Evolutionary conservation across 331 rosid species (phyloP), one percentile per base, ranked within the genome.

Genomic region (Malus hybrid): DNA sequence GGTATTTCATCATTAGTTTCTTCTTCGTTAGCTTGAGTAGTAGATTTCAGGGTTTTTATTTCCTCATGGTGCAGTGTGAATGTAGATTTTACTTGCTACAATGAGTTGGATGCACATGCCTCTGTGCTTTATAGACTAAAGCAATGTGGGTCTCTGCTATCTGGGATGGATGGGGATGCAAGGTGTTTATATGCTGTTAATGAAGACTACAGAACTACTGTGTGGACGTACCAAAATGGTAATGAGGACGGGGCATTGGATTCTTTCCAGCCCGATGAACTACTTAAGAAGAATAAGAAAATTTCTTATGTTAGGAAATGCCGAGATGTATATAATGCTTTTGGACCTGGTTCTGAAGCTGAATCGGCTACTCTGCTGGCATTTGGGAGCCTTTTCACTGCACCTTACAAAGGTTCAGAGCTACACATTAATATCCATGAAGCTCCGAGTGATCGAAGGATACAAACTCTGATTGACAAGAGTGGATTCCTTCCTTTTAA

Each of bases 371-470:
- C 90, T 19, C 77, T 92, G 73, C 83, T 94, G 77, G 91, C 97
- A 60, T 94, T 94, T 84, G 97, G 99, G 71, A 92, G 97, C 86
- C 97, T 95, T 84, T 95, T 95, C 79, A 86, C 92, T 54, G 57
- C 93, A 64, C 84, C 93, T 56, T 95, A 95, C 79, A 95, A 81
- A 85, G 89, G 89, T 76, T 90, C 93, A 0, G 88, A 95, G 84
- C 79, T 85, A 55, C 77, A 85, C 85, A 55, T 89, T 54, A 93
- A 88, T 77, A 86, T 94, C 63, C 87, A 62, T 71, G 90, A 86
- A 74, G 76, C 90, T 83, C 80, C 78, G 70, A 81, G 86, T 70
- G 92, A 85, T 76, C 87, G 71, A 67, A 80, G 87, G 81, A 73
- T 92, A 70, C 77, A 65, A 60, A 83, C 85, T 69, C 74, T 94